Percentiles rank a stretch among this genome's conserved stretches.
Conservation (phyloP, 495 filamentous ascomycete species). For the Aspergillus ostianus region DNA sequence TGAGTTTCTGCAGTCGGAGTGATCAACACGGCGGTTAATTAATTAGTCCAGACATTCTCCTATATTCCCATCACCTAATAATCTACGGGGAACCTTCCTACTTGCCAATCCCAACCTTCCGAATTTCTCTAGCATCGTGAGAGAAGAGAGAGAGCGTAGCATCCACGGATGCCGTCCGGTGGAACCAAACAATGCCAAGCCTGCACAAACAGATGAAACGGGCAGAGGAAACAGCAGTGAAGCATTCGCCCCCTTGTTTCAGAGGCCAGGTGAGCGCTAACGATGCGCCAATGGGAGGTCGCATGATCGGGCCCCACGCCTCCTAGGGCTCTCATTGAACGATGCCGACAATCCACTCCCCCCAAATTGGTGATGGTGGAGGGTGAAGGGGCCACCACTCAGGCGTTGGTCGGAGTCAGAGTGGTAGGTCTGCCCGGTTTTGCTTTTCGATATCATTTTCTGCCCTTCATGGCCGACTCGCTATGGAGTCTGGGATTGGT, state of each 20-base stretch:
- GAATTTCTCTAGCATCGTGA: background rate
- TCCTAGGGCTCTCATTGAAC: background rate
- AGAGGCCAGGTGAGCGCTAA: constrained; percentile 24
- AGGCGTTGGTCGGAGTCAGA: background rate
- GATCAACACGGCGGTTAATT: constrained; percentile 8
- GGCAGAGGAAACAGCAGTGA: constrained; percentile 27
- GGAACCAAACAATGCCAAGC: constrained; percentile 25
- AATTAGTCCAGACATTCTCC: background rate
- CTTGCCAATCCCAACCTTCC: background rate
- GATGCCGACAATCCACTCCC: too few relatives aligned
- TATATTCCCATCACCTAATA: too few relatives aligned
- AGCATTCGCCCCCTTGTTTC: constrained; percentile 30
- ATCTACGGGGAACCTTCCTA: constrained; percentile 4
- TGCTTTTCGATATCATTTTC: background rate
- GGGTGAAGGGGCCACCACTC: too few relatives aligned
- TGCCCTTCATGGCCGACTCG: background rate
- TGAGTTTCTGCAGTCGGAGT: constrained; percentile 1
- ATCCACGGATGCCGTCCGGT: constrained; percentile 10
- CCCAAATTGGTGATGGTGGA: background rate
- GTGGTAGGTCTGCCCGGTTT: background rate
- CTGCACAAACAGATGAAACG: constrained; percentile 25
- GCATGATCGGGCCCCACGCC: background rate
- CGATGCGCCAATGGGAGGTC: constrained; percentile 10
- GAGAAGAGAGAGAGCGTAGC: background rate
- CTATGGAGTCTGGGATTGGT: too few relatives aligned